Evolutionary conservation across 164 flowering plant species (phyloP), one percentile per base, ranked within the genome.

Genomic region (Litsea cubeba): DNA sequence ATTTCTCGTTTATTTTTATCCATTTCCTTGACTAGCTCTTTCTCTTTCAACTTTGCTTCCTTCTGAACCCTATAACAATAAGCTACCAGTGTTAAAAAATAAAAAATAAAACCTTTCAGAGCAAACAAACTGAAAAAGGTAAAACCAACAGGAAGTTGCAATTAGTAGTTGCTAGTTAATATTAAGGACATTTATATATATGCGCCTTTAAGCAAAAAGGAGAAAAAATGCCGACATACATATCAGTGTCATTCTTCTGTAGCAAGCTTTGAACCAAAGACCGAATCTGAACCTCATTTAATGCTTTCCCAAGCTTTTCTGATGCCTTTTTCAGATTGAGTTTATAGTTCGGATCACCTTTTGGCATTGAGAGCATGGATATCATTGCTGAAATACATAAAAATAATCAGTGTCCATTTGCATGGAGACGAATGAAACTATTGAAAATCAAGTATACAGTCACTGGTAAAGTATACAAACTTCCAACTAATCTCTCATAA

Each of bases 221-320:
- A 15, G 5, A 54, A 54, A 15, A 20, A 54, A 54, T 0, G n/a
- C 6, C 1, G 1, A 17, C 92, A 74, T 90, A 95, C 99, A 84
- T 69, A 28, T 88, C 88, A 71, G 86, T 76, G 68, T 71, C 80
- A 65, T 75, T 86, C 81, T 85, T 90, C 82, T 88, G 85, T 22
- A 71, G 58, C 86, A 89, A 77, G 73, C 69, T 78, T 71, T 84
- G 83, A 72, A 84, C 83, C 26, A 90, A 81, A 40, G 70, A 71
- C 23, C 95, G 91, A 40, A 93, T 90, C 30, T 84, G 88, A 65
- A 82, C 86, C 82, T 91, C 97, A 68, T 64, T 77, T 65, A 86
- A 75, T 20, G 82, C 85, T 86, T 84, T 95, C 32, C 66, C 68
- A 50, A 93, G 88, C 87, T 84, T 93, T 71, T 87, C 94, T 4